Evolutionary conservation across 768 basidiomycete genomes (phyloP), one percentile per base, ranked within the genome.

Genomic region (Podaxis carcinomalis): DNA sequence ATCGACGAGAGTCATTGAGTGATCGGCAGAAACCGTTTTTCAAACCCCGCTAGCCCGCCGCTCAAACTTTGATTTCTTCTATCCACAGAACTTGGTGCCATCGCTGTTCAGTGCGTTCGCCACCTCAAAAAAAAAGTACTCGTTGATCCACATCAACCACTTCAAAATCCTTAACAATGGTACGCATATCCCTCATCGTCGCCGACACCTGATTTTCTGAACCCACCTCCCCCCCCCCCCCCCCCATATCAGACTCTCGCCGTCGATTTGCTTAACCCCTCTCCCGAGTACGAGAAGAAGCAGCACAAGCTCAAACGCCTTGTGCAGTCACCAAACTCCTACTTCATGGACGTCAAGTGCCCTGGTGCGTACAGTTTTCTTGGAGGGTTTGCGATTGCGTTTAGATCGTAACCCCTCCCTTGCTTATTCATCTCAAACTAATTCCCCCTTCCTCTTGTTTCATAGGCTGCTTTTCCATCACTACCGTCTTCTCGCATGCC

Each of bases 321-420:
- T 69, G 97, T 99, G 68, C 97, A 98, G 79, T 89, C 89, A 56
- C 97, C 97, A 66, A 94, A 98, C 80, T 98, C 96, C 37, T 98
- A 93, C 81, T 98, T 98, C 81, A 98, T 99, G 97, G 97, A 99
- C 71, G 95, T 98, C 70, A 99, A 98, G 79, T 98, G 96, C 80
- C 89, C 96, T 69, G 95, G 93, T 93, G 63, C 62, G 88, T 78
- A 27, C 59, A 40, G 5, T 40, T 11, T 56, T 40, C 25, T 4
- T 27, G 4, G n/a, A 21, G 42, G 35, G 52, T 35, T 57, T 36
- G 35, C 49, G 35, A 40, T 23, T 49, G 36, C 25, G 44, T 39
- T 44, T 57, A 32, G 37, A 39, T 44, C 46, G 56, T 46, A 25
- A 21, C 46, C 54, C 57, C 46, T 39, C 4, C 37, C 28, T 52